Evolutionary conservation across 2,329 filamentous ascomycete species (phyloP).

Genomic region (Xylariaceae sp.): DNA sequence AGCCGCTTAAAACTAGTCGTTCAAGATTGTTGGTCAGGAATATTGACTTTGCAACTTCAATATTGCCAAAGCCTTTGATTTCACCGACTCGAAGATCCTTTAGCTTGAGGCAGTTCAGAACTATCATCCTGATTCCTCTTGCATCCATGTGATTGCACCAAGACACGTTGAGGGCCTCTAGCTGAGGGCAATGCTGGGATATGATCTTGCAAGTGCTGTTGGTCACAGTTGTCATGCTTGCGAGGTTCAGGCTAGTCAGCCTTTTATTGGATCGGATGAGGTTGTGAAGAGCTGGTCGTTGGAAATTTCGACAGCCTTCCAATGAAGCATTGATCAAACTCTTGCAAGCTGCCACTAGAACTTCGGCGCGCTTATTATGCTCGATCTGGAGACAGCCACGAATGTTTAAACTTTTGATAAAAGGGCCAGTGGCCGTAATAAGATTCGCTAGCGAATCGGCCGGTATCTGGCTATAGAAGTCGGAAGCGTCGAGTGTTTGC

Average conservation of each 20-base stretch:
- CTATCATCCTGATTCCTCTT: constrained; percentile 64
- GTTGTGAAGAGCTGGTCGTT: constrained; percentile 69
- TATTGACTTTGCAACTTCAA: constrained; percentile 64
- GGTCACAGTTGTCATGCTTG: constrained; percentile 71
- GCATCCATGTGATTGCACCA: constrained; percentile 89
- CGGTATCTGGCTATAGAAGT: constrained; percentile 83
- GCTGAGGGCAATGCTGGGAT: constrained; percentile 67
- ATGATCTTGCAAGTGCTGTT: constrained; percentile 86
- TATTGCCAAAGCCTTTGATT: constrained; percentile 70
- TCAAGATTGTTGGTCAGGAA: constrained; percentile 79
- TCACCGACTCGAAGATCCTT: constrained; percentile 79
- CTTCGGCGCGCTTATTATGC: constrained; percentile 70
- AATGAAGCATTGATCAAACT: constrained; percentile 85
- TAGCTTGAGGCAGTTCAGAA: constrained; percentile 66
- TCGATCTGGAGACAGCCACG: constrained; percentile 85
- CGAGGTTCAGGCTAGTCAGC: constrained; percentile 80
- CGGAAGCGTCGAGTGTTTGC: constrained; percentile 75
- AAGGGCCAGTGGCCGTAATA: constrained; percentile 78
- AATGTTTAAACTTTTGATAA: constrained; percentile 84
- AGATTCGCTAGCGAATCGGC: constrained; percentile 78
- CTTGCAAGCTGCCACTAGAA: constrained; percentile 74
- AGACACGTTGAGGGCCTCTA: constrained; percentile 84
- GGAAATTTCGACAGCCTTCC: constrained; percentile 83
- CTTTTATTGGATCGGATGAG: constrained; percentile 68
- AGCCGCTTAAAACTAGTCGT: constrained; percentile 74